phyloP scores from a whole-genome alignment of 768 basidiomycete genomes.

The Candolleomyces eurysporus region DNA sequence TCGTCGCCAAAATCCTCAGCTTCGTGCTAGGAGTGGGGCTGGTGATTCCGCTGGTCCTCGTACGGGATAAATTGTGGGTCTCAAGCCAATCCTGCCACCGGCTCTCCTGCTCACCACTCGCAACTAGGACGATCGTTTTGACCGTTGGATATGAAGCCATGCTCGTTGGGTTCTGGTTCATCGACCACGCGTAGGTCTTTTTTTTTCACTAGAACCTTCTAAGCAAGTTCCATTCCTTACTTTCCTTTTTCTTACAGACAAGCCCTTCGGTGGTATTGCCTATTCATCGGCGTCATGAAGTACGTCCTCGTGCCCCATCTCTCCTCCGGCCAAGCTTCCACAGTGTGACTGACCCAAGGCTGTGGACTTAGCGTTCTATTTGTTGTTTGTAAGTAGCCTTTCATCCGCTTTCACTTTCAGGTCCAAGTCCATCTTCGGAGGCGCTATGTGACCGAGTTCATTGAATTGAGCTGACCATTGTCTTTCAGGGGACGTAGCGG shows the following conservation, averaged over 20 bases:
- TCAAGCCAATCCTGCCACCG: not conserved
- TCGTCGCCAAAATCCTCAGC: slow-evolving; percentile 90
- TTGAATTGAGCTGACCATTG: not conserved
- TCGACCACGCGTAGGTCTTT: slow-evolving; percentile 76
- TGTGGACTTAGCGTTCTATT: slow-evolving; percentile 62
- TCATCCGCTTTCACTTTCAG: too few relatives aligned
- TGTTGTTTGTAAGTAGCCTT: slow-evolving; percentile 67
- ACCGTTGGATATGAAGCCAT: slow-evolving; percentile 82
- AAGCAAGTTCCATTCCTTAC: not conserved
- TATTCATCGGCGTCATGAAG: slow-evolving; percentile 87
- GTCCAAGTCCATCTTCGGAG: too few relatives aligned
- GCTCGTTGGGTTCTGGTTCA: slow-evolving; percentile 92
- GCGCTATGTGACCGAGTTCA: too few relatives aligned
- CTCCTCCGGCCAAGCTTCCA: not conserved
- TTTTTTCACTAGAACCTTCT: not conserved
- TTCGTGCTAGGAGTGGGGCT: slow-evolving; percentile 87
- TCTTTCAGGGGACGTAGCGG: slow-evolving; percentile 81
- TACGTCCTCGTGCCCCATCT: slow-evolving; percentile 30
- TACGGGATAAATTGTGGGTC: slow-evolving; percentile 86
- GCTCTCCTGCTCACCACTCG: not conserved
- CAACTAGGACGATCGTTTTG: slow-evolving; percentile 74
- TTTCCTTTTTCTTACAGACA: slow-evolving; percentile 41
- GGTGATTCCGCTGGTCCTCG: slow-evolving; percentile 80
- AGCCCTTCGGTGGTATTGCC: slow-evolving; percentile 80
- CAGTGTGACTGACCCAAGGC: slow-evolving; percentile 3